phyloP scores from a whole-genome alignment of 805 yeast species.

The Lachancea quebecensis region DNA sequence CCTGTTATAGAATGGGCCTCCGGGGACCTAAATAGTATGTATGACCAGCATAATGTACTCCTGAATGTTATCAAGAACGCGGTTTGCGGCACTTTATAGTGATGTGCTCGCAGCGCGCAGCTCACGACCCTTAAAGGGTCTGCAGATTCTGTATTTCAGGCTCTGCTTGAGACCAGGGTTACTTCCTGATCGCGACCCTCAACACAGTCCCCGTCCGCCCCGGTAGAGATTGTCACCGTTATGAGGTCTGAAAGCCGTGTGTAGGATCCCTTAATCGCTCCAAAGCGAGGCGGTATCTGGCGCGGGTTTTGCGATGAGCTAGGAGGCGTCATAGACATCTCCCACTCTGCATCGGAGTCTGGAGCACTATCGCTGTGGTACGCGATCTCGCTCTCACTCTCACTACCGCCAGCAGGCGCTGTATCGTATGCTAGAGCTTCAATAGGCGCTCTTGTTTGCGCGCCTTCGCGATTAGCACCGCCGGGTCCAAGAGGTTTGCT shows the following conservation, averaged over 20 bases:
- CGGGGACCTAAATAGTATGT: background rate
- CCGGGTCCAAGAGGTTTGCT: background rate
- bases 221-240: slow-evolving; percentile 6
- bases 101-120: too few relatives aligned
- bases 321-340: too few relatives aligned
- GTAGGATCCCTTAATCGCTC: slow-evolving; percentile 5
- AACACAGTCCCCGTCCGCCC: background rate
- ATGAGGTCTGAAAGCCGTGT: slow-evolving; percentile 6
- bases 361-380: too few relatives aligned
- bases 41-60: background rate
- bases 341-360: too few relatives aligned
- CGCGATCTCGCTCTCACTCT: background rate
- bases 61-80: too few relatives aligned
- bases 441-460: too few relatives aligned
- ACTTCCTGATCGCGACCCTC: slow-evolving; percentile 6
- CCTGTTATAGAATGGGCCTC: too few relatives aligned
- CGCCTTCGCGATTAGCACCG: background rate
- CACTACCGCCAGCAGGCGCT: background rate
- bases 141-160: background rate
- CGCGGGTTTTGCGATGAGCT: too few relatives aligned
- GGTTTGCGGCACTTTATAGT: too few relatives aligned
- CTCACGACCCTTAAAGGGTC: too few relatives aligned
- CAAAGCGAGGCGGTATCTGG: background rate
- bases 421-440: too few relatives aligned
- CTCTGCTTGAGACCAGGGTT: slow-evolving; percentile 5